Conservation (phyloP, 23 red algal species). For the Pyropia haitanensis region DNA sequence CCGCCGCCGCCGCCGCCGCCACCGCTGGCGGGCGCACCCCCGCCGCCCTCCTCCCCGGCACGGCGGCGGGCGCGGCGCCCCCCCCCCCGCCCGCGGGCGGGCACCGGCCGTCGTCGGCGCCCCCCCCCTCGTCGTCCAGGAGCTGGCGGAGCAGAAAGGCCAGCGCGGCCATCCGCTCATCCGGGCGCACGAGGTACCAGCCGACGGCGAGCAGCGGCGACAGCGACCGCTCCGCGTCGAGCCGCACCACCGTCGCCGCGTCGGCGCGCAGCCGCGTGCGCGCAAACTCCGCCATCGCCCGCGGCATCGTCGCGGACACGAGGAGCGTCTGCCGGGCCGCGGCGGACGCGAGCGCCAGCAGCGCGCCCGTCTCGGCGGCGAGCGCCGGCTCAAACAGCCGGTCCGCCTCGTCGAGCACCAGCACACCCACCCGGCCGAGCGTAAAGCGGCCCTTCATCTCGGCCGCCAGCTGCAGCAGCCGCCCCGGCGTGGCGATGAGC, state of each 20-base stretch:
- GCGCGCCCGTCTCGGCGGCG: slow-evolving; percentile 41
- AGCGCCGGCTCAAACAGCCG: slow-evolving; percentile 88
- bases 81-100: background rate
- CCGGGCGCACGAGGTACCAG: slow-evolving; percentile 25
- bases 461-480: slow-evolving; percentile 77
- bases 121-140: background rate
- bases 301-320: slow-evolving; percentile 92
- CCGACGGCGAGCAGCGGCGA: slow-evolving; percentile 65
- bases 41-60: slow-evolving; percentile 27
- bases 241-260: slow-evolving; percentile 41
- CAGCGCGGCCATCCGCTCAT: slow-evolving; percentile 28
- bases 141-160: slow-evolving; percentile 9
- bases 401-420: slow-evolving; percentile 93
- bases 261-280: slow-evolving; percentile 46
- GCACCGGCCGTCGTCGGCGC: background rate
- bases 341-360: slow-evolving; percentile 31
- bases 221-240: slow-evolving; percentile 71
- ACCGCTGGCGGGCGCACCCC: slow-evolving; percentile 12
- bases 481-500: slow-evolving; percentile 84
- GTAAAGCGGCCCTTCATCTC: slow-evolving; percentile 70
- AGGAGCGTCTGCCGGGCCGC: slow-evolving; percentile 73
- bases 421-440: slow-evolving; percentile 34
- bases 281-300: slow-evolving; percentile 81
- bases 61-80: slow-evolving; percentile 1
- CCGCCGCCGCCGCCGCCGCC: background rate